A percentile compares a stretch with the other conserved stretches of the same genome.
Evolutionary conservation across 2,329 filamentous ascomycete species (phyloP).

Genomic region (Apiospora koreana): DNA sequence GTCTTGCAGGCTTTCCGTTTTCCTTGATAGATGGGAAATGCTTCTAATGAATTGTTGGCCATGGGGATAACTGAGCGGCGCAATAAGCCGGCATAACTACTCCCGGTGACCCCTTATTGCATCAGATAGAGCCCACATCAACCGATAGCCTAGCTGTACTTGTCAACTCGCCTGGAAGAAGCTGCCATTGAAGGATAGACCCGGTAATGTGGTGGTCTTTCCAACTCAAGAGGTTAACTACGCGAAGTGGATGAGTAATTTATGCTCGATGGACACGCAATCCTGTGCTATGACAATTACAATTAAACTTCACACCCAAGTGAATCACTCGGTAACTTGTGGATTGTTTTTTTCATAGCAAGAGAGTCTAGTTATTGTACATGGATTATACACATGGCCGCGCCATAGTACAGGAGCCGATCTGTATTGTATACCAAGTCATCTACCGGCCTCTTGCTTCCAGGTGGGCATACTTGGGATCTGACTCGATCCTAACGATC

Average conservation of each 20-base stretch:
- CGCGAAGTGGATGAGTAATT: no score
- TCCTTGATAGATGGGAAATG: background rate
- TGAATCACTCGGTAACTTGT: background rate
- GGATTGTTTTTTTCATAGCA: background rate
- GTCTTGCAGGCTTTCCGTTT: background rate
- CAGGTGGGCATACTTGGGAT: conserved; percentile 17
- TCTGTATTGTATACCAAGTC: background rate
- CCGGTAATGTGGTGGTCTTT: background rate
- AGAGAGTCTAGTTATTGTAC: background rate
- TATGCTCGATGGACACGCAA: background rate
- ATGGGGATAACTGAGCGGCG: no score
- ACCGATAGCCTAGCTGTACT: background rate
- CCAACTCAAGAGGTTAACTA: background rate
- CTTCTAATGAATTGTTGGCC: background rate
- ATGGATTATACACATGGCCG: background rate
- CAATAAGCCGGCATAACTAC: background rate
- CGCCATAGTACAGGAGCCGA: no score
- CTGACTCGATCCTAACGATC: conserved; percentile 42
- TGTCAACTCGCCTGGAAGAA: background rate
- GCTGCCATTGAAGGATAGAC: background rate
- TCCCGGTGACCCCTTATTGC: background rate
- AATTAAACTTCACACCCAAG: no score
- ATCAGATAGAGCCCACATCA: background rate
- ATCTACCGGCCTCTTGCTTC: conserved; percentile 7
- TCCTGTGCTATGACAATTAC: background rate